These are phyloP conservation scores for Pythium volutum DNA, from an alignment of 352 stramenopile species.

Conservation along the genomic window DNA sequence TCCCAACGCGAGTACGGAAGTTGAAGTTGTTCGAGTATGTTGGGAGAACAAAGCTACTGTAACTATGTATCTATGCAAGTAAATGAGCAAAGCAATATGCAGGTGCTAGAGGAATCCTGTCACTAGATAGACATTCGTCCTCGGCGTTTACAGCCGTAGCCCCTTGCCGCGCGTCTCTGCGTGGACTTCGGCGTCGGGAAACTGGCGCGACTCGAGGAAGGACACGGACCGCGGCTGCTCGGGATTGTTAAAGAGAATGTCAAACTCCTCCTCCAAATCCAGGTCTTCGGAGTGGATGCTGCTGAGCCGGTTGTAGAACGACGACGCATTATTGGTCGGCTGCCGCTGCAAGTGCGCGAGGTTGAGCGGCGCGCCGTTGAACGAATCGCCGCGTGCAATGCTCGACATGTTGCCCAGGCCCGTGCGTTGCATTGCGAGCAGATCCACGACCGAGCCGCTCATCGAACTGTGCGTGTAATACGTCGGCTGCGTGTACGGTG, in stretches of 20 bases:
- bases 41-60: too few species aligned
- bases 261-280: constrained; percentile 23
- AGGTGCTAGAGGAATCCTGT: too few species aligned
- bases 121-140: background rate
- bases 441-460: constrained; percentile 22
- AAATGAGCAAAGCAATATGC: too few species aligned
- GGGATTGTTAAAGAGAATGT: constrained; percentile 36
- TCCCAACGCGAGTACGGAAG: too few species aligned
- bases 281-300: constrained; percentile 22
- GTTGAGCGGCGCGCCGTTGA: constrained; percentile 11
- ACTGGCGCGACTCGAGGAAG: constrained; percentile 73
- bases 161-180: constrained; percentile 43
- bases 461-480: constrained; percentile 1
- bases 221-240: constrained; percentile 57
- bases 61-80: too few species aligned
- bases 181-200: constrained; percentile 67
- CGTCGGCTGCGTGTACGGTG: constrained; percentile 2
- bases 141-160: constrained; percentile 14
- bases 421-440: constrained; percentile 22
- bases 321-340: constrained; percentile 6
- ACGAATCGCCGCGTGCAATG: constrained; percentile 20
- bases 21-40: too few species aligned
- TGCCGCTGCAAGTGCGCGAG: constrained; percentile 14
- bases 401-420: constrained; percentile 20
- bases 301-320: constrained; percentile 16